Evolutionary conservation across 2,329 filamentous ascomycete genomes (phyloP).

Genomic region (Talaromyces sp.): DNA sequence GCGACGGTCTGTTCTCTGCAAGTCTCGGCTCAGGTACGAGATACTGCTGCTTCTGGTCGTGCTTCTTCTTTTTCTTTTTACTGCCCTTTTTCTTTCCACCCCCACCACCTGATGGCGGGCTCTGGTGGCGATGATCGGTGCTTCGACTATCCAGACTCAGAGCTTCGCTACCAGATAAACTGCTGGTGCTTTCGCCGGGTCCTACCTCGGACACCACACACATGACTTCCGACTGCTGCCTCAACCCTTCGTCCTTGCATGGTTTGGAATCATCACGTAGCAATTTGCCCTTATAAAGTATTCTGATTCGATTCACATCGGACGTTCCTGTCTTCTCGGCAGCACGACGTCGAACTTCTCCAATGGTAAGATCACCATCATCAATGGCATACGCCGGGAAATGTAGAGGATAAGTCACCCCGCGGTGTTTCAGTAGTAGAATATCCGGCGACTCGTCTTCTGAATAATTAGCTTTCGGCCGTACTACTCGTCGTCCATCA

Average conservation of each 20-base stretch:
- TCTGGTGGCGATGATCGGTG: slow-evolving; percentile 14
- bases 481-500: neutral
- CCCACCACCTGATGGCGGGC: neutral
- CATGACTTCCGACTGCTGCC: slow-evolving; percentile 45
- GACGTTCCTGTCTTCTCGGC: slow-evolving; percentile 33
- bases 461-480: neutral
- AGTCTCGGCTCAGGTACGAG: neutral
- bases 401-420: slow-evolving; percentile 38
- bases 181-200: slow-evolving; percentile 28
- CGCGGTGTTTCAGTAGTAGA: slow-evolving; percentile 40
- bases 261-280: slow-evolving; percentile 38
- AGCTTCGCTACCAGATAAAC: slow-evolving; percentile 27
- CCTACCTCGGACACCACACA: slow-evolving; percentile 42
- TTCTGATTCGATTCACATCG: slow-evolving; percentile 35
- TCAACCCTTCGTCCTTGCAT: slow-evolving; percentile 42
- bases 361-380: slow-evolving; percentile 40
- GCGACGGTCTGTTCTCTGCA: neutral
- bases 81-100: slow-evolving; percentile 18
- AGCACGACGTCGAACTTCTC: slow-evolving; percentile 37
- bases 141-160: slow-evolving; percentile 12
- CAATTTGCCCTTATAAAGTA: slow-evolving; percentile 45
- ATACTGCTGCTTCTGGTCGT: neutral
- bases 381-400: slow-evolving; percentile 46
- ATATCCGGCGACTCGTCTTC: slow-evolving; percentile 33
- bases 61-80: slow-evolving; percentile 23